Base-by-base conservation (phyloP, 495 filamentous ascomycete genomes). In the Thermochaetoides thermophila region DNA sequence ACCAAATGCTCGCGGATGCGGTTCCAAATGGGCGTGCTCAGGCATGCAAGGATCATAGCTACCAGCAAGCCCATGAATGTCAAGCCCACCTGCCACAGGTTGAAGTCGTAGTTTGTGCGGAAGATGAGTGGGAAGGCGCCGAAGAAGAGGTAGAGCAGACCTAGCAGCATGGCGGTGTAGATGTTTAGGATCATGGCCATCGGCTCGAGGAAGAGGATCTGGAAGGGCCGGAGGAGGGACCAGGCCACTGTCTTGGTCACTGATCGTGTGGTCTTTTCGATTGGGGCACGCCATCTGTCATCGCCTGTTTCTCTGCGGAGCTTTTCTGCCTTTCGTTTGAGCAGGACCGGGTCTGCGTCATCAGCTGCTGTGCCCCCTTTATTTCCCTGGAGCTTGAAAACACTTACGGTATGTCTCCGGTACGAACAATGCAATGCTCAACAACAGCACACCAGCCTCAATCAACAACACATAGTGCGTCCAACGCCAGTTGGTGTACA, bases 71-170 rank as follows among this genome's bases (percentile, higher is more conserved):
- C 85, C 30, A 85, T 53, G 53, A 96, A 96, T 24, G 73, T 74
- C 20, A 89, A 55, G 6, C 89, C 87, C 3, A 74, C 64, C 52
- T 92, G 80, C 68, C 78, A 86, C 3, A 89, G 61, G 13, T 70
- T 71, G 52, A 97, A 80, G 20, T 71, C 74, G 54, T 95, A 79
- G 31, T 81, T 75, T 20, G 72, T 64, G 12, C 61, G 45, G 50
- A 95, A 97, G 14, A 94, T 76, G 23, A 94, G 55, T 7, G 81
- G 71, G 49, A 94, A 95, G 0, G 86, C 86, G 7, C 87, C 85
- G 51, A 97, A 94, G 61, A 95, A 97, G 5, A 97, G 71, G 46
- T 97, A 95, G 1, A 95, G 58, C 21, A 94, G 76, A 7, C 85
- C 89, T 1, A 96, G 64, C 7, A 95, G 61, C 14, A 96, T 66